These are phyloP conservation scores for Dioszegia aurantiaca DNA, from an alignment of 768 basidiomycete genomes.

Conservation along the genomic window DNA sequence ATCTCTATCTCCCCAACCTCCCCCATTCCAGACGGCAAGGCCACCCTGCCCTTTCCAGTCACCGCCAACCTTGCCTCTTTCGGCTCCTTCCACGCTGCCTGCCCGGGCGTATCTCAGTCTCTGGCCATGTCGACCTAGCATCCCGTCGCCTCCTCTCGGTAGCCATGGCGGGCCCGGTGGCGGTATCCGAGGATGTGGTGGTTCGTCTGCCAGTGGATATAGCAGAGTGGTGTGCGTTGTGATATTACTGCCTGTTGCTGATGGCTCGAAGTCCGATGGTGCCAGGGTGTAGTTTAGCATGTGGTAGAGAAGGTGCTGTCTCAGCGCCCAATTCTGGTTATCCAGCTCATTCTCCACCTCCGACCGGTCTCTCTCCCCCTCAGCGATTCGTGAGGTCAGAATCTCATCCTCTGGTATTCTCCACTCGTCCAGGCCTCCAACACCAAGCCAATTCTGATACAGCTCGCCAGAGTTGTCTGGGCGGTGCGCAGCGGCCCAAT, in stretches of 20 bases:
- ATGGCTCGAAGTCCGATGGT: constrained; percentile 5
- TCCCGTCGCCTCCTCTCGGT: constrained; percentile 69
- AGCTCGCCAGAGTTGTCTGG: constrained; percentile 6
- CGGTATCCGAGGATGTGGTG: constrained; percentile 65
- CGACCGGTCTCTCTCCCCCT: constrained; percentile 6
- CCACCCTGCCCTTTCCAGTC: constrained; percentile 80
- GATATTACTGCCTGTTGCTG: constrained; percentile 14
- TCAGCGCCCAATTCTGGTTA: constrained; percentile 62
- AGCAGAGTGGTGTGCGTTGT: constrained; percentile 48
- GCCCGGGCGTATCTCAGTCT: constrained; percentile 63
- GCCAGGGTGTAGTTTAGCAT: constrained; percentile 75
- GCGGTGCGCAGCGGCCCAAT: constrained; percentile 37
- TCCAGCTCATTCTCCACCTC: constrained; percentile 14
- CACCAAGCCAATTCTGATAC: constrained; percentile 27
- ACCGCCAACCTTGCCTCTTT: constrained; percentile 55
- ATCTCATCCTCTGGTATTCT: constrained; percentile 55
- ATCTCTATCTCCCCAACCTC: constrained; percentile 30
- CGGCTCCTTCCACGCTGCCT: constrained; percentile 32
- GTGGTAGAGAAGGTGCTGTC: constrained; percentile 93
- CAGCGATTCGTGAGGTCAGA: constrained; percentile 4
- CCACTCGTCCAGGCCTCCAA: constrained; percentile 44
- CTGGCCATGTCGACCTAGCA: constrained; percentile 77
- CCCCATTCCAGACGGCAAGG: constrained; percentile 49
- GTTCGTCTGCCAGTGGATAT: constrained; percentile 52
- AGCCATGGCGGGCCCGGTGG: constrained; percentile 81